Conservation (phyloP, 2,329 filamentous ascomycete genomes). For the Colletotrichum kahawae region DNA sequence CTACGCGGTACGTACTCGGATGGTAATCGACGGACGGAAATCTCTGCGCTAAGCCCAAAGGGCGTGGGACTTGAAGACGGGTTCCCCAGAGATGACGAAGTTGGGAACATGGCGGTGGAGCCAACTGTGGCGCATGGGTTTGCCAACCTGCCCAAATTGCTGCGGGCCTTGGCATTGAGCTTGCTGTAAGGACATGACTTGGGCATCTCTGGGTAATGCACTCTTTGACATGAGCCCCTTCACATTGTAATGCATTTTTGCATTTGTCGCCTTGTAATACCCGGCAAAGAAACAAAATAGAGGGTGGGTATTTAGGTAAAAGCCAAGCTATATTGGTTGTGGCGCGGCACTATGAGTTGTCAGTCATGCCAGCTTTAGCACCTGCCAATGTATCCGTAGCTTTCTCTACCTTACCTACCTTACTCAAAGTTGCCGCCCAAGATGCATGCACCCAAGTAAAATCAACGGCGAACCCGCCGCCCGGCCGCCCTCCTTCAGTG, state of each 20-base stretch:
- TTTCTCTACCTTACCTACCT: neutral
- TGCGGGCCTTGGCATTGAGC: neutral
- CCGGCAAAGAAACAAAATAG: neutral
- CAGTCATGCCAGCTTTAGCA: neutral
- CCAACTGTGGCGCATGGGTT: neutral
- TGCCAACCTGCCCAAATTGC: neutral
- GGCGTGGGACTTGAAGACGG: neutral
- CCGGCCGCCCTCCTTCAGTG: neutral
- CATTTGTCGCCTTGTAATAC: neutral
- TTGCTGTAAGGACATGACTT: neutral
- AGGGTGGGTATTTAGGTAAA: neutral
- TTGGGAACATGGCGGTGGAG: neutral
- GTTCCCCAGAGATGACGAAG: slow-evolving; percentile 19
- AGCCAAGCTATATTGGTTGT: neutral
- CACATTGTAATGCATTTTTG: neutral
- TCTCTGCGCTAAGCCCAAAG: slow-evolving; percentile 12
- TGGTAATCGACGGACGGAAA: neutral
- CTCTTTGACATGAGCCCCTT: neutral
- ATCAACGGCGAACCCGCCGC: neutral
- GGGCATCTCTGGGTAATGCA: neutral
- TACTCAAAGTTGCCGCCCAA: neutral
- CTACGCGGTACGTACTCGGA: neutral
- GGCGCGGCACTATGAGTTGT: slow-evolving; percentile 5
- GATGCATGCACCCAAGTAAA: neutral
- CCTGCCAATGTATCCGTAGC: neutral